Base-by-base conservation (phyloP, 768 basidiomycete species). In the Holtermannia corniformis region DNA sequence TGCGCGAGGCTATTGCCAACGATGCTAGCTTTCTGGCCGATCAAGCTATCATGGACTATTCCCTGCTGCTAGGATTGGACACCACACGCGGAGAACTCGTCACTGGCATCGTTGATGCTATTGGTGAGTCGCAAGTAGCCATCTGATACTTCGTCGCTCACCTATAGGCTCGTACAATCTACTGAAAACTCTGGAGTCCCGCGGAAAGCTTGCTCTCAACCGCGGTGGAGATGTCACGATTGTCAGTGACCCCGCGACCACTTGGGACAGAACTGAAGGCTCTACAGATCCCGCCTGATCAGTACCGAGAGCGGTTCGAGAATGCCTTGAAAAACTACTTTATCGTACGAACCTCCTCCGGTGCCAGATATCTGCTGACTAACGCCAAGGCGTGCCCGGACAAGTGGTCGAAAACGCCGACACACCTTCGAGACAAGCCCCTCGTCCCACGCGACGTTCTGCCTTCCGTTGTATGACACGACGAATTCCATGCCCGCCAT, bases 21-120 rank as follows among this genome's bases (percentile, higher is more conserved):
- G 87, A 88, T 62, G 81, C 83, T 3, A 85, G 84, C 1, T 90
- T 84, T 64, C 74, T 90, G 25, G 76, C 83, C 0, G 78, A 73
- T 61, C 84, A 82, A 60, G 85, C 86, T 56, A 86, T 88, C 61
- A 87, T 88, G 84, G 87, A 90, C 64, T 90, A 87, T 60, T 86
- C 85, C 7, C 77, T 89, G 21, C 76, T 89, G 3, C 76, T 89
- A 1, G 86, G 86, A 5, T 75, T 89, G 7, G 83, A 87, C 58
- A 78, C 81, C 49, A 77, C 79, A 51, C 75, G 74, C 52, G 83
- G 81, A 62, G 78, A 84, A 63, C 81, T 88, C 50, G 79, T 79
- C 24, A 86, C 84, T 57, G 86, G 87, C 0, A 76, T 90, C 1
- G 86, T 90, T 7, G 87, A 90, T 65, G 87, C 86, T 0, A 87